Evolutionary conservation across 2,329 filamentous ascomycete genomes (phyloP), one percentile per base, ranked within the genome.

Genomic region (Cercospora canescens): DNA sequence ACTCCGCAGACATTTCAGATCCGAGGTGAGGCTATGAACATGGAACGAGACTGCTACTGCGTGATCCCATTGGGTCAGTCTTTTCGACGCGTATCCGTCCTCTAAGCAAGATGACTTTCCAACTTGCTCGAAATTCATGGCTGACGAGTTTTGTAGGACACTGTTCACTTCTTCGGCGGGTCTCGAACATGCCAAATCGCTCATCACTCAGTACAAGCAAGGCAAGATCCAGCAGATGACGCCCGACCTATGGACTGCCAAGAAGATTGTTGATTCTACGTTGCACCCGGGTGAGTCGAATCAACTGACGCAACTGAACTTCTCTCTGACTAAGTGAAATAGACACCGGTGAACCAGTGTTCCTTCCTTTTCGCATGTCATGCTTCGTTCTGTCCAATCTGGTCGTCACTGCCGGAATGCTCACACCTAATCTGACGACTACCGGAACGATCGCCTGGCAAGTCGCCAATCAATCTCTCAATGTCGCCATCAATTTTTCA

Each of bases 281-380:
- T 82, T 99, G 70, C 95, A 99, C 79, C 95, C 95, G 71, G 93
- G 93, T 96, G 88, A 71, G 85, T 67, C 37, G 11, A 16, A 39
- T 1, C 26, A 37, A n/a, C 14, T 48, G 28, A n/a, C 30, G 8
- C 7, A 1, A 21, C 18, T 14, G 30, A 41, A 14, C 4, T 7
- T 26, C 41, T 14, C 41, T 56, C 56, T 66, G n/a, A 63, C 21
- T 9, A n/a, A 4, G 26, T 32, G 21, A 11, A 11, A 54, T 70
- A 96, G 95, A 99, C 80, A 98, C 94, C 18, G 95, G 95, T 71
- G 85, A 94, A 78, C 90, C 94, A 56, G 94, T 99, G 69, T 88
- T 98, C 74, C 86, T 99, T 18, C 95, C 95, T 21, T 98, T 98
- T 79, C 92, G 95, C 78, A 99, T 99, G 95, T 98, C 94, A 60